Conservation (phyloP, 495 filamentous ascomycete genomes). For the Xylaria flabelliformis region DNA sequence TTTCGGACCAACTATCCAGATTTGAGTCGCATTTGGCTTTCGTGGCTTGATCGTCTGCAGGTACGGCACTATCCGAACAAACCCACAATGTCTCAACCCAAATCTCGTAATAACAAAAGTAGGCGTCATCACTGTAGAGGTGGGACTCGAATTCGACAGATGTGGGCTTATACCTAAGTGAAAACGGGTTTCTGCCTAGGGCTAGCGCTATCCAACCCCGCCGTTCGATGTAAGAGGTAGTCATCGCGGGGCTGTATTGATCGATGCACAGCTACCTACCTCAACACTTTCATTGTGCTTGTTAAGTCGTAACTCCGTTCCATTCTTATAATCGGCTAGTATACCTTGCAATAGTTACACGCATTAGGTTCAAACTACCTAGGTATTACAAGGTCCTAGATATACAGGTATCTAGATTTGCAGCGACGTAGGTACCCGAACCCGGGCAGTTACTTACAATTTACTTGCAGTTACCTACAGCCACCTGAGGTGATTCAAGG, state of each 20-base stretch:
- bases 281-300: neutral
- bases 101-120: neutral
- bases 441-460: neutral
- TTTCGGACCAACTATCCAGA: neutral
- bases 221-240: neutral
- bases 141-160: neutral
- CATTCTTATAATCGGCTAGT: neutral
- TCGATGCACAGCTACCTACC: neutral
- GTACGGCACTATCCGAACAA: neutral
- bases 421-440: neutral
- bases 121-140: neutral
- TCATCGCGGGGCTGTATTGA: constrained; percentile 6
- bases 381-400: neutral
- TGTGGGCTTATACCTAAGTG: neutral
- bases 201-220: neutral
- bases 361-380: neutral
- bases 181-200: neutral
- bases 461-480: neutral
- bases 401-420: neutral
- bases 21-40: constrained; percentile 7
- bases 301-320: neutral
- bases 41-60: constrained; percentile 2
- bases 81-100: neutral
- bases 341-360: neutral
- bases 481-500: neutral